Percentiles rank a stretch among this genome's conserved stretches.
phyloP scores from a whole-genome alignment of 768 basidiomycete genomes.

The Roridomyces roridus region DNA sequence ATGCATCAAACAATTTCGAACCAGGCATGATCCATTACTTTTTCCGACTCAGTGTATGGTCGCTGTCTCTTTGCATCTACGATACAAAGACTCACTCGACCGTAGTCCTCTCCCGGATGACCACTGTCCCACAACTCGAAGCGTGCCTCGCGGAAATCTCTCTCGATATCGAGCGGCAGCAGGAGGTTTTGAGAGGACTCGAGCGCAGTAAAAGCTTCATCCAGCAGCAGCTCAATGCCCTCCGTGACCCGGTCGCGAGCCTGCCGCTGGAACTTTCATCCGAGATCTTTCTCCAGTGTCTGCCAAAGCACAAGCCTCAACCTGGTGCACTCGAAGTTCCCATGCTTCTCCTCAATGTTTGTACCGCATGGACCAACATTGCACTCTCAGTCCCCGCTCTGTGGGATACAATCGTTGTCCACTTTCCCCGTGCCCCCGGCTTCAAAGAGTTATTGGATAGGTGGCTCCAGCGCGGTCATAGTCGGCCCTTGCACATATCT shows the following conservation, averaged over 20 bases:
- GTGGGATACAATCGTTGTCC: not conserved
- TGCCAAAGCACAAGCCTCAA: not conserved
- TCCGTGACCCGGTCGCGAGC: not conserved
- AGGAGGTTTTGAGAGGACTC: too few relatives aligned
- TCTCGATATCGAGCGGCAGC: too few relatives aligned
- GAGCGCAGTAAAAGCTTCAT: not conserved
- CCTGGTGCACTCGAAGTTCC: not conserved
- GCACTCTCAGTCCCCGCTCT: not conserved
- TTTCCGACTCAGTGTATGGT: too few relatives aligned
- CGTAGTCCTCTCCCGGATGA: too few relatives aligned
- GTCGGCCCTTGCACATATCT: too few relatives aligned
- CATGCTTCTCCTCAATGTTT: not conserved
- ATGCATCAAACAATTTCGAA: too few relatives aligned
- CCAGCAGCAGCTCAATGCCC: not conserved
- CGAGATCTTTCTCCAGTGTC: not conserved
- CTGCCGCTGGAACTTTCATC: constrained; percentile 7
- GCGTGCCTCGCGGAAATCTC: too few relatives aligned
- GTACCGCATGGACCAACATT: not conserved
- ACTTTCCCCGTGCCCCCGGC: too few relatives aligned
- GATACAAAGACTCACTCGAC: too few relatives aligned
- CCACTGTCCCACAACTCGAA: too few relatives aligned
- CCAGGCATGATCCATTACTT: too few relatives aligned
- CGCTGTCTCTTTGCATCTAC: too few relatives aligned
- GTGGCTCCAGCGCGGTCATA: not conserved
- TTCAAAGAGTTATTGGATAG: not conserved